These are phyloP conservation scores for Solanum appendiculatum DNA, from an alignment of 257 asterid genomes.

Conservation along the genomic window DNA sequence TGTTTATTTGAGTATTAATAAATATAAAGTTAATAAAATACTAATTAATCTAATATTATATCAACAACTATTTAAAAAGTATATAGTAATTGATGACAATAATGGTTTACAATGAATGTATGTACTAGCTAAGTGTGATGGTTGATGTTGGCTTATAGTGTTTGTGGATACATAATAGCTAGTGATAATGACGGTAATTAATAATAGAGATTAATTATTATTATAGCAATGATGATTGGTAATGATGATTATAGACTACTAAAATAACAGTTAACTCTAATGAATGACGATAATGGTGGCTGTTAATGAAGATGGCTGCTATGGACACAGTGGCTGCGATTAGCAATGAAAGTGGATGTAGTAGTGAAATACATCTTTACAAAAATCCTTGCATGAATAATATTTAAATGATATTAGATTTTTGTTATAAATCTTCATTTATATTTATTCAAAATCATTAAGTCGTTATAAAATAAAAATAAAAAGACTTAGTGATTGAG, in stretches of 20 bases:
- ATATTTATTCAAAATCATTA: neutral
- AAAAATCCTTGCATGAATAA: neutral
- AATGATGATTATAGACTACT: neutral
- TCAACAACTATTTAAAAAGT: neutral
- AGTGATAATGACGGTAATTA: neutral
- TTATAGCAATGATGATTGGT: neutral
- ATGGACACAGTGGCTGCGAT: neutral
- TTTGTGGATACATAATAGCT: neutral
- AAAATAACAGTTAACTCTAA: neutral
- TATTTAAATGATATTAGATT: neutral
- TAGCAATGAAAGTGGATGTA: neutral
- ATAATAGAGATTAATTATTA: neutral
- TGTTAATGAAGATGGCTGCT: neutral
- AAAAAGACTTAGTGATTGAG: neutral
- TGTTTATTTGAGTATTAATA: neutral
- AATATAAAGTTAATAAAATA: no score
- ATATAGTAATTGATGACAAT: neutral
- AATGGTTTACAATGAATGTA: neutral
- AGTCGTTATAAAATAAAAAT: neutral
- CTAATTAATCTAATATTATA: no score
- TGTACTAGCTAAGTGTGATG: neutral
- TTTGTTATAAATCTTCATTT: neutral
- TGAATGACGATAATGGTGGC: neutral
- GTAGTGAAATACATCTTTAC: neutral
- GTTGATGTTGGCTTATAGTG: neutral